Base-by-base conservation (phyloP, 1,284 basidiomycete species). In the Mycena citricolor region DNA sequence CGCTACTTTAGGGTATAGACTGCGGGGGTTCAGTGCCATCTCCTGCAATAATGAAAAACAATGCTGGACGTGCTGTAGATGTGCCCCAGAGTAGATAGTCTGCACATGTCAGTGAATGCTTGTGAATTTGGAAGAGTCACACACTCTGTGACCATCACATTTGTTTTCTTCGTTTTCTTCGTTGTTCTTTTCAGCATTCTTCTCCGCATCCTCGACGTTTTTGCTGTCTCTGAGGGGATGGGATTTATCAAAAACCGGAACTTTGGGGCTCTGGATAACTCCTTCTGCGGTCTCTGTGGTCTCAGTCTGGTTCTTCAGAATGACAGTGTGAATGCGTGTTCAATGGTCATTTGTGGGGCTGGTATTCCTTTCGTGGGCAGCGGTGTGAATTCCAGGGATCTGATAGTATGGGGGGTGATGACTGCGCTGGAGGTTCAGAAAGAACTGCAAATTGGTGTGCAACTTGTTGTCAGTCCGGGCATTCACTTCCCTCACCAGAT, bases 1-100 rank as follows among this genome's bases (percentile, higher is more conserved):
- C n/a, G 33, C 49, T 30, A 51, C 22, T 32, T 47, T 51, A 14
- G 49, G 49, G 28, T 51, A 44, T 14, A 51, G 44, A 21, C 49
- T 44, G 23, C 35, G 30, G 16, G 32, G 23, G 29, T 42, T 42
- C 14, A 20, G 20, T 14, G 36, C 28, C 5, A 26, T 29, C 14
- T 21, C 32, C 26, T 42, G 17, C 17, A 36, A 32, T 8, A 45
- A 20, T 2, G 36, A 42, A 25, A 13, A 32, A 17, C 29, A 49
- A 7, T n/a, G 16, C 11, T 26, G 25, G 21, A 29, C 30, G 19
- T 30, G 30, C 14, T 36, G 25, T 33, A 17, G 30, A 14, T 10
- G 38, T 12, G 28, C 43, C 14, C 31, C 22, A 7, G 33, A 36
- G 28, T 23, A 40, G 5, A 29, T 16, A 14, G 30, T 16, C 42